Base-by-base conservation (phyloP, 2,329 filamentous ascomycete genomes). In the Lachnellula cervina region DNA sequence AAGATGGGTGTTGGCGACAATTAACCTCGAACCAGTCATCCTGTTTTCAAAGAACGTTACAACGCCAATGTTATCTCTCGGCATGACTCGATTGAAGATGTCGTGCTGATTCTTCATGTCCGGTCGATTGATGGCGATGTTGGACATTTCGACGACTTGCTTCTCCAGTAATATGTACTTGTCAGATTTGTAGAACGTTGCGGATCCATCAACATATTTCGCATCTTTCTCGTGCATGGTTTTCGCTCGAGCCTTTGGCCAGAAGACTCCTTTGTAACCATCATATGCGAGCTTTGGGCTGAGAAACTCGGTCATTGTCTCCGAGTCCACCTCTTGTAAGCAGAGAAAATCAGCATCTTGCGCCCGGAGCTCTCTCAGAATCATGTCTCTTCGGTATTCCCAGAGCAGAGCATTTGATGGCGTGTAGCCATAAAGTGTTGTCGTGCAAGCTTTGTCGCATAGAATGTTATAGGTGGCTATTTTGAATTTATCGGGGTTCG, bases 21-120 rank as follows among this genome's bases (percentile, higher is more conserved):
- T 96, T 67, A 97, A 77, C 55, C 94, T 86, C 14, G 90, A 86
- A n/a, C 94, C 94, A 0, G 93, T 97, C 58, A 83, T 77, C 38
- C 93, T 84, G 67, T 96, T 97, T 73, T 99, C 94, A 60, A 99
- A 83, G 76, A 97, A 96, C 54, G 88, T 85, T 48, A 96, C 83
- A 48, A 96, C 87, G 16, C 89, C 94, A 71, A 99, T 96, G 70
- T 97, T 93, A 77, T 99, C 94, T 74, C 94, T 90, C 59, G 93
- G 92, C 94, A 97, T 97, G 58, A 99, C 88, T 28, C 94, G 88
- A 71, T 99, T 99, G 80, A 96, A 97, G 55, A 97, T 93, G 67
- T 99, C 94, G 69, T 96, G 90, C 67, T 96, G 90, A 55, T 92
- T 90, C 75, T 97, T 97, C 84, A 97, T 96, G 70, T 97, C 94